Evolutionary conservation across 2,329 filamentous ascomycete species (phyloP).

Genomic region (Cladosporium phlei): DNA sequence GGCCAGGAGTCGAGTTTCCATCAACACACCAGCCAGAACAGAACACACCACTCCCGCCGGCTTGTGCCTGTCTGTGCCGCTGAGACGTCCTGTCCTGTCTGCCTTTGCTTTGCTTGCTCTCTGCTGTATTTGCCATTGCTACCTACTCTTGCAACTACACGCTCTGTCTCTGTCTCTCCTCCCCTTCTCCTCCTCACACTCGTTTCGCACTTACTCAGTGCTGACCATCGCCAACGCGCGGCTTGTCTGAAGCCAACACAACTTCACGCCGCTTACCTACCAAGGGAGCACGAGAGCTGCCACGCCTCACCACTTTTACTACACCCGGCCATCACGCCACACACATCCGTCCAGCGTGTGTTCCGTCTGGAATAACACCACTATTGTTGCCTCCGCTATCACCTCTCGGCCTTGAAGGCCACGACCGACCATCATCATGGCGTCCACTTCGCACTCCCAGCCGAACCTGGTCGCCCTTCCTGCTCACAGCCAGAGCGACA

Average conservation of each 20-base stretch:
- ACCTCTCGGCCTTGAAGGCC: slow-evolving; percentile 24
- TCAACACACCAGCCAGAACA: no score
- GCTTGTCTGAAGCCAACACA: slow-evolving; percentile 1
- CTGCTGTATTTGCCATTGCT: background rate
- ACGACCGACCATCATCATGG: slow-evolving; percentile 22
- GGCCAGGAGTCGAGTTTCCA: background rate
- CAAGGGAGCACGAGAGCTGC: no score
- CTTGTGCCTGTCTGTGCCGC: background rate
- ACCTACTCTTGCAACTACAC: background rate
- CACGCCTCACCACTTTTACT: background rate
- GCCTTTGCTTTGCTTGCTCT: background rate
- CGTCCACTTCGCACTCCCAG: slow-evolving; percentile 61
- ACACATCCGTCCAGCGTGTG: slow-evolving; percentile 6
- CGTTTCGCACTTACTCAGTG: slow-evolving; percentile 8
- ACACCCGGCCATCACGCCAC: background rate
- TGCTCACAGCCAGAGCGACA: slow-evolving; percentile 70
- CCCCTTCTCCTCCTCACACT: slow-evolving; percentile 1
- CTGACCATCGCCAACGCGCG: slow-evolving; percentile 13
- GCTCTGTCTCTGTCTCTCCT: no score
- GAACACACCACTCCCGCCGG: background rate
- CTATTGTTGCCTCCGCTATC: slow-evolving; percentile 1
- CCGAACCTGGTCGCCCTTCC: slow-evolving; percentile 84
- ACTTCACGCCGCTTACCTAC: background rate
- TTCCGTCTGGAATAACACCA: background rate
- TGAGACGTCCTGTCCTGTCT: no score